These are phyloP conservation scores for Phialocephala subalpina DNA, from an alignment of 2,329 filamentous ascomycete genomes.

Conservation along the genomic window DNA sequence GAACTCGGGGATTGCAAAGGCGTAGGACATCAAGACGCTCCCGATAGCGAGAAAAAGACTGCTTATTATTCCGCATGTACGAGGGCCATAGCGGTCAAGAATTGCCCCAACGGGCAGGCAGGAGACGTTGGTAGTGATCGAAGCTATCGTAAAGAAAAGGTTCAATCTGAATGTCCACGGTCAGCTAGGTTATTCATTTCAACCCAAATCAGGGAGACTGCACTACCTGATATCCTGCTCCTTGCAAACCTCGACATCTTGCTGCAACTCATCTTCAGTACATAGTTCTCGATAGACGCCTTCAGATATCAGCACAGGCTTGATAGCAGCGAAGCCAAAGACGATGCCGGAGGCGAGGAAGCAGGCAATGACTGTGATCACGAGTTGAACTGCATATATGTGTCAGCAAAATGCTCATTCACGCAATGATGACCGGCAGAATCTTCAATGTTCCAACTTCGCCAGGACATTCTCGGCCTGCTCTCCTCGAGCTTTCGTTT, in stretches of 20 bases:
- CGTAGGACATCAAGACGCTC: slow-evolving; percentile 24
- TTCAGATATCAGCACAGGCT: slow-evolving; percentile 25
- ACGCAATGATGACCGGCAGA: not conserved
- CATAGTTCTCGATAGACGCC: slow-evolving; percentile 24
- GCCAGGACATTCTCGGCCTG: no score
- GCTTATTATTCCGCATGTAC: slow-evolving; percentile 19
- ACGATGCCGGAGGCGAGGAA: slow-evolving; percentile 26
- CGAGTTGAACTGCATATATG: slow-evolving; percentile 17
- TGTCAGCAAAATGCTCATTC: not conserved
- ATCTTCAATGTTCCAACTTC: no score
- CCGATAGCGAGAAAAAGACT: slow-evolving; percentile 25
- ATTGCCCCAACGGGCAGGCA: slow-evolving; percentile 22
- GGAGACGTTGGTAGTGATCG: slow-evolving; percentile 25
- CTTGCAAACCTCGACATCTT: slow-evolving; percentile 22
- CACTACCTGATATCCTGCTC: slow-evolving; percentile 26
- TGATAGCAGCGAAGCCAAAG: slow-evolving; percentile 26
- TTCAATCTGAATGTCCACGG: slow-evolving; percentile 2
- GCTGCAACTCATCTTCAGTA: slow-evolving; percentile 19
- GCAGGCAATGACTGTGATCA: slow-evolving; percentile 20
- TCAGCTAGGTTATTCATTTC: not conserved
- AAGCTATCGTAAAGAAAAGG: slow-evolving; percentile 28
- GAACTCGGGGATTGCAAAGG: slow-evolving; percentile 22
- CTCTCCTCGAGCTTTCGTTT: no score
- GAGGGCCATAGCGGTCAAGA: slow-evolving; percentile 22
- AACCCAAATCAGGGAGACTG: not conserved